These are phyloP conservation scores for Epichloe uncinata DNA, from an alignment of 2,329 filamentous ascomycete genomes.

Conservation along the genomic window DNA sequence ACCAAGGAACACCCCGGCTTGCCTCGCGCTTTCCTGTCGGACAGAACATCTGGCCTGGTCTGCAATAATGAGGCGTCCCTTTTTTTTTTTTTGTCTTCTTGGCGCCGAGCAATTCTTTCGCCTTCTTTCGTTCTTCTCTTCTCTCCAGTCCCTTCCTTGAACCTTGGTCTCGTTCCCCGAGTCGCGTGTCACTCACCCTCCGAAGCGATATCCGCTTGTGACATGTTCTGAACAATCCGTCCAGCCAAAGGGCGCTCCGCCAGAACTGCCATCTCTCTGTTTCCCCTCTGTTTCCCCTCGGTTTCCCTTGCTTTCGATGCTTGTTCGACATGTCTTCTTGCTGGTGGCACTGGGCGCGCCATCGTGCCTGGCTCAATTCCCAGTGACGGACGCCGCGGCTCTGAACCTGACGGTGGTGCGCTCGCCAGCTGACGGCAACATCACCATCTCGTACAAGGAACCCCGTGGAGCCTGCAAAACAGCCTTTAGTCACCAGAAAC, in stretches of 20 bases:
- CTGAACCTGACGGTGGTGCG: conserved; percentile 40
- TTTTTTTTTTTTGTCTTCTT: background rate
- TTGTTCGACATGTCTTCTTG: conserved; percentile 8
- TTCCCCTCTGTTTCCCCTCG: background rate
- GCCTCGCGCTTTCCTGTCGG: background rate
- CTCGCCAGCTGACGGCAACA: conserved; percentile 48
- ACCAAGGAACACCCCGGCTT: no score
- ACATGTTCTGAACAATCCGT: conserved; percentile 1
- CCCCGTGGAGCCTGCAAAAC: conserved; percentile 50
- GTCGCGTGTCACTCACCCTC: background rate
- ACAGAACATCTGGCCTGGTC: background rate
- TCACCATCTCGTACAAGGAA: conserved; percentile 56
- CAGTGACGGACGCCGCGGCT: conserved; percentile 15
- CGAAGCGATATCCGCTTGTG: background rate
- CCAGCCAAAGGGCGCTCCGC: background rate
- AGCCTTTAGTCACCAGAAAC: conserved; percentile 49
- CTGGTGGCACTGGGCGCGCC: conserved; percentile 7
- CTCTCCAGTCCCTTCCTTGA: no score
- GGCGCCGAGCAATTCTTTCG: background rate
- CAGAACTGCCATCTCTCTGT: background rate
- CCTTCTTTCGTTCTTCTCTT: background rate
- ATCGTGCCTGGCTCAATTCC: conserved; percentile 19
- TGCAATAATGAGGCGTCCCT: no score
- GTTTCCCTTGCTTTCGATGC: conserved; percentile 4
- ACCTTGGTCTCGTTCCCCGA: background rate